Evolutionary conservation across 1,284 basidiomycete genomes (phyloP).

Genomic region (Chondrostereum purpureum): DNA sequence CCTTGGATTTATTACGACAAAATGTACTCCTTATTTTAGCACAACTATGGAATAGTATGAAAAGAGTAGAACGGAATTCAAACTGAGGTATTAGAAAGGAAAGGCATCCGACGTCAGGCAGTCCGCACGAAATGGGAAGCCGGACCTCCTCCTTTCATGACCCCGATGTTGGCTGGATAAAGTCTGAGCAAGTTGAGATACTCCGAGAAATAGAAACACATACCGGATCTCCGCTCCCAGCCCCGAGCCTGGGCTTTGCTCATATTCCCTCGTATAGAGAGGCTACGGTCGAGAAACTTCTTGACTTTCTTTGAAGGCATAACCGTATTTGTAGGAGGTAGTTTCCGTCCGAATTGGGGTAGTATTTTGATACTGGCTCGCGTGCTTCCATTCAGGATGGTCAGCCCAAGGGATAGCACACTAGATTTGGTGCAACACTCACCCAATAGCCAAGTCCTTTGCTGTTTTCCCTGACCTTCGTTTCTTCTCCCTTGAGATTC

Average conservation of each 20-base stretch:
- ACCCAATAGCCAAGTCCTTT: constrained; percentile 22
- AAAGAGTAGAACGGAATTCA: too few species aligned
- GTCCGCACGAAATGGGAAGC: constrained; percentile 25
- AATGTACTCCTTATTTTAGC: too few species aligned
- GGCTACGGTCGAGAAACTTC: constrained; percentile 16
- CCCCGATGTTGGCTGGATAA: constrained; percentile 25
- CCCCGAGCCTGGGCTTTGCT: constrained; percentile 26
- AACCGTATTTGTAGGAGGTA: constrained; percentile 13
- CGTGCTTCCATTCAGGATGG: constrained; percentile 12
- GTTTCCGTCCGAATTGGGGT: constrained; percentile 12
- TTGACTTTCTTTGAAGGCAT: constrained; percentile 21
- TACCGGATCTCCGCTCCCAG: constrained; percentile 41
- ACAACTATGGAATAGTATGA: too few species aligned
- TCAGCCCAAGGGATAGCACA: too few species aligned
- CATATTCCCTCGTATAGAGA: constrained; percentile 23
- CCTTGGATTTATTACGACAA: too few species aligned
- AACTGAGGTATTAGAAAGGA: too few species aligned
- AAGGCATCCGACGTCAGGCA: too few species aligned
- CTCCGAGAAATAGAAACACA: too few species aligned
- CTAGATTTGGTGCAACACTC: constrained; percentile 18
- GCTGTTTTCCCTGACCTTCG: constrained; percentile 8
- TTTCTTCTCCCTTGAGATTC: constrained; percentile 19
- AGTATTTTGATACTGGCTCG: constrained; percentile 27
- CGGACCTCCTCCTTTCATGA: constrained; percentile 23
- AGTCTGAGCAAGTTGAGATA: too few species aligned